Conservation (phyloP, 2,329 filamentous ascomycete genomes). For the Penicillium sp. region DNA sequence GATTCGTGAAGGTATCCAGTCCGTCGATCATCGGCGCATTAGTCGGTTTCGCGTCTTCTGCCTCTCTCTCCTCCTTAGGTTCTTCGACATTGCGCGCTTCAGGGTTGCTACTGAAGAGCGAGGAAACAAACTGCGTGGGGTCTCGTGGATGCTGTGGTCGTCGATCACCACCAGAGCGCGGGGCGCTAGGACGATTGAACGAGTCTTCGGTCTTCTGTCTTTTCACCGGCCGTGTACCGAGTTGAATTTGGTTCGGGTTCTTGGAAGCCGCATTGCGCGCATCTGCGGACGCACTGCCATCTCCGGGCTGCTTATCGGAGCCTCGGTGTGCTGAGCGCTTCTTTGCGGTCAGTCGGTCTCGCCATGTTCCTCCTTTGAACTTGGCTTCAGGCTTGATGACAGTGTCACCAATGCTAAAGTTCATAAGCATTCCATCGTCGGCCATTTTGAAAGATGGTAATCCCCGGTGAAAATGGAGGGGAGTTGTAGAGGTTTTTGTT, state of each 20-base stretch:
- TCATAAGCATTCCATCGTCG: slow-evolving; percentile 91
- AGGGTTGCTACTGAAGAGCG: slow-evolving; percentile 89
- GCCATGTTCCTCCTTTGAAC: slow-evolving; percentile 91
- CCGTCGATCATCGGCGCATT: slow-evolving; percentile 87
- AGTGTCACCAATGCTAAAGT: slow-evolving; percentile 75
- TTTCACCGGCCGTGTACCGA: slow-evolving; percentile 38
- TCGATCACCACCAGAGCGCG: slow-evolving; percentile 11
- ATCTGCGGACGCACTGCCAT: slow-evolving; percentile 6
- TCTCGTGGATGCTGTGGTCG: slow-evolving; percentile 35
- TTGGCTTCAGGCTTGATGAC: slow-evolving; percentile 59
- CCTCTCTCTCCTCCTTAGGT: slow-evolving; percentile 38
- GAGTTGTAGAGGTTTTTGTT: slow-evolving; percentile 4
- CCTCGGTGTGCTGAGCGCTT: slow-evolving; percentile 55
- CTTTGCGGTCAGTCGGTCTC: slow-evolving; percentile 78
- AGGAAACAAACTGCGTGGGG: slow-evolving; percentile 72
- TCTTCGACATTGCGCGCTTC: slow-evolving; percentile 59
- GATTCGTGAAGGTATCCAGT: slow-evolving; percentile 77
- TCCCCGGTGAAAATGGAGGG: slow-evolving; percentile 4
- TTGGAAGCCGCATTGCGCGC: slow-evolving; percentile 19
- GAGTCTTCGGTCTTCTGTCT: slow-evolving; percentile 42
- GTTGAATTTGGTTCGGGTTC: slow-evolving; percentile 37
- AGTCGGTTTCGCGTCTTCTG: slow-evolving; percentile 63
- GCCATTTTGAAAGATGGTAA: slow-evolving; percentile 60
- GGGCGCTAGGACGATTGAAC: slow-evolving; percentile 10
- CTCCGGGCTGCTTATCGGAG: slow-evolving; percentile 6